Conservation (phyloP, 2,329 filamentous ascomycete genomes). For the Fusarium sp. region DNA sequence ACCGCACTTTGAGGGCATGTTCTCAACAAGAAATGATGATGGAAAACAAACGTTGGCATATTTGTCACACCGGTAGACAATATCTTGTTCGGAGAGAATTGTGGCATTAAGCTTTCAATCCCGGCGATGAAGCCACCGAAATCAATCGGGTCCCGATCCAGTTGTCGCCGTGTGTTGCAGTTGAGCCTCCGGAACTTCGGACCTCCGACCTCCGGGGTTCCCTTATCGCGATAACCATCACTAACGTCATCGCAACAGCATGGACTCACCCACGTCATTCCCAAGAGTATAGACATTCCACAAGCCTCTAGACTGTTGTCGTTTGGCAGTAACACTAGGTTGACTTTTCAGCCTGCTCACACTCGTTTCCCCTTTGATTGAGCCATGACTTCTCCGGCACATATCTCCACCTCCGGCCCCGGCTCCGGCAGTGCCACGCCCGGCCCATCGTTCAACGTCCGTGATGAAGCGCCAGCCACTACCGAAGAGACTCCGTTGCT, state of each 20-base stretch:
- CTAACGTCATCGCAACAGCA: slow-evolving; percentile 25
- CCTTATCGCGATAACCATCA: slow-evolving; percentile 15
- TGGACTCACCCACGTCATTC: slow-evolving; percentile 5
- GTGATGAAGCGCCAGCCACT: not conserved
- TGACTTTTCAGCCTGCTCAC: not conserved
- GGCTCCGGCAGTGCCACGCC: slow-evolving; percentile 16
- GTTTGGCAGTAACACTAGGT: not conserved
- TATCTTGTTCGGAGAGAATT: not conserved
- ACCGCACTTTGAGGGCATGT: not conserved
- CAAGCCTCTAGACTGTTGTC: not conserved
- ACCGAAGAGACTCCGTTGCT: slow-evolving; percentile 43
- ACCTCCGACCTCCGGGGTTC: slow-evolving; percentile 6
- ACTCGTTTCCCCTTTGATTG: not conserved
- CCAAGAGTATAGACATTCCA: not conserved
- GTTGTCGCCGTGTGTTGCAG: not conserved
- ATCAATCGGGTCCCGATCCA: not conserved
- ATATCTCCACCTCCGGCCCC: slow-evolving; percentile 10
- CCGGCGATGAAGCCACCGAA: slow-evolving; percentile 2
- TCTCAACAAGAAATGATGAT: not conserved
- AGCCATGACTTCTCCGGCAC: slow-evolving; percentile 17
- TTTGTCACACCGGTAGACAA: not conserved
- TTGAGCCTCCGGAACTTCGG: slow-evolving; percentile 15
- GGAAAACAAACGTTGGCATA: not conserved
- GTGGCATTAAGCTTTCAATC: slow-evolving; percentile 3
- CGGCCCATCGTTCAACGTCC: slow-evolving; percentile 10